Conservation (phyloP, 2,329 filamentous ascomycete species). For the Alternaria ethzedia region DNA sequence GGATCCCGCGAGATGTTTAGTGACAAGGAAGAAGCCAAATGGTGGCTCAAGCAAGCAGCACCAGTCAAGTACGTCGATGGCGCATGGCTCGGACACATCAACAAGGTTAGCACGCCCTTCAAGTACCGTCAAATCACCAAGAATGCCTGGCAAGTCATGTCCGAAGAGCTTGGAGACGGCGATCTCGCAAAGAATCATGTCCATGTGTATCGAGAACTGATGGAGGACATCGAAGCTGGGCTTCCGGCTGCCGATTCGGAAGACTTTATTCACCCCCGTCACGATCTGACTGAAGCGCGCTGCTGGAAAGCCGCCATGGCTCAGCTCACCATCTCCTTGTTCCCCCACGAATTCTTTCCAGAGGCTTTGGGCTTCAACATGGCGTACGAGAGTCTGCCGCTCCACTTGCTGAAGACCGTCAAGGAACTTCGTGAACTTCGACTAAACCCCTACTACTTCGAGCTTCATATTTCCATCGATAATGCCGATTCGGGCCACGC, state of each 20-base stretch:
- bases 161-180: constrained; percentile 60
- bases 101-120: constrained; percentile 55
- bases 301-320: constrained; percentile 55
- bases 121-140: constrained; percentile 49
- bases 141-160: constrained; percentile 57
- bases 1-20: constrained; percentile 46
- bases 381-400: constrained; percentile 54
- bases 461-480: constrained; percentile 60
- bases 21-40: constrained; percentile 45
- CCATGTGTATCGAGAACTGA: constrained; percentile 41
- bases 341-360: constrained; percentile 57
- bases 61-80: constrained; percentile 58
- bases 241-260: constrained; percentile 42
- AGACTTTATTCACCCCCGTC: constrained; percentile 38
- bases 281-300: constrained; percentile 31
- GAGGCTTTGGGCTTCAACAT: constrained; percentile 61
- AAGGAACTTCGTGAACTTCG: constrained; percentile 55
- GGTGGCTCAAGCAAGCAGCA: constrained; percentile 51
- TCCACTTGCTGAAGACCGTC: constrained; percentile 50
- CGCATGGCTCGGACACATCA: constrained; percentile 56
- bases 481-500: constrained; percentile 58
- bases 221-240: constrained; percentile 37
- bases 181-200: constrained; percentile 57
- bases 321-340: constrained; percentile 57
- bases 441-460: constrained; percentile 57